Percentiles rank a stretch among this genome's conserved stretches.
These are phyloP conservation scores for Lipomyces starkeyi DNA, from an alignment of 805 yeast species.

Conservation along the genomic window DNA sequence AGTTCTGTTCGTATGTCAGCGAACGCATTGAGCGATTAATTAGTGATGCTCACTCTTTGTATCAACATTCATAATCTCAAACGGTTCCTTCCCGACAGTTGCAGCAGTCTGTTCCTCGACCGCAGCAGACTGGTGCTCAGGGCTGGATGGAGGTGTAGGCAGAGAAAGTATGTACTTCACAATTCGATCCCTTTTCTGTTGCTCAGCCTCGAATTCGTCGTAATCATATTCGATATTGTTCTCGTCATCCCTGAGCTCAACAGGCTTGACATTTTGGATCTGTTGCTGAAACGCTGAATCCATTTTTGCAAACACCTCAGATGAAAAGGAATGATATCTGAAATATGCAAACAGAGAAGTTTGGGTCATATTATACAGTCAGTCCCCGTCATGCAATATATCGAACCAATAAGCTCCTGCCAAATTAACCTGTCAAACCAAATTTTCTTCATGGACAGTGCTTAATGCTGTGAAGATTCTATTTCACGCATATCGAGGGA, in stretches of 20 bases:
- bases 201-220: not conserved
- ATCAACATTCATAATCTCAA: not conserved
- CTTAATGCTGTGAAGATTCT: too few relatives aligned
- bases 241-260: not conserved
- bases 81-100: not conserved
- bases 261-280: not conserved
- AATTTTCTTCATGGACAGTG: not conserved
- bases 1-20: not conserved
- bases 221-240: not conserved
- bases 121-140: not conserved
- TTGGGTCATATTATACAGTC: not conserved
- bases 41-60: not conserved
- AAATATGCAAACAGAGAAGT: not conserved
- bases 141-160: slow-evolving; percentile 4
- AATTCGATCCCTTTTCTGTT: not conserved
- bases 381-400: not conserved
- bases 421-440: not conserved
- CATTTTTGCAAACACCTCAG: not conserved
- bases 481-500: not conserved
- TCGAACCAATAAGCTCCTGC: not conserved
- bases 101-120: not conserved
- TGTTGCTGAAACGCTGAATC: not conserved
- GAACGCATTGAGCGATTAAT: not conserved
- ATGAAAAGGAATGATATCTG: not conserved
- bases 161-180: slow-evolving; percentile 3